Conservation (phyloP, 1,284 basidiomycete species). For the Leccinum angustisporum region DNA sequence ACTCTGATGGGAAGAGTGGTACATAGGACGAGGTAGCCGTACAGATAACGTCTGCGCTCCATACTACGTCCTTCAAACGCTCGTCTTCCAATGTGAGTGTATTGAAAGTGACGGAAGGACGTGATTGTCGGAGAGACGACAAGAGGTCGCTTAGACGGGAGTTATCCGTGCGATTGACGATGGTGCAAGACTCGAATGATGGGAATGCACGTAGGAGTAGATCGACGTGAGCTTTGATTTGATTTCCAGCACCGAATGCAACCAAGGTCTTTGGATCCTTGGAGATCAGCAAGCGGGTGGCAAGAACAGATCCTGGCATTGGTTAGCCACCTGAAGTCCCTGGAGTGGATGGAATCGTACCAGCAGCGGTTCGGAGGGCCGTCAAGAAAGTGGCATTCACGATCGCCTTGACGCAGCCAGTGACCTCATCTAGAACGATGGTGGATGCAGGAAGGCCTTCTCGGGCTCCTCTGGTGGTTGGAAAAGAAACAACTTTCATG, state of each 20-base stretch:
- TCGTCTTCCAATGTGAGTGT: conserved; percentile 18
- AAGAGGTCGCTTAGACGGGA: conserved; percentile 48
- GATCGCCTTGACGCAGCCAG: conserved; percentile 66
- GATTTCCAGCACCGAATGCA: conserved; percentile 76
- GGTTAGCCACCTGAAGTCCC: conserved; percentile 1
- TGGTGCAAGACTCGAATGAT: conserved; percentile 52
- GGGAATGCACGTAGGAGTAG: conserved; percentile 62
- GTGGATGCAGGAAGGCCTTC: conserved; percentile 76
- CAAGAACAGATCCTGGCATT: conserved; percentile 66
- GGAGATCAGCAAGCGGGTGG: conserved; percentile 54
- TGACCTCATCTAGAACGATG: conserved; percentile 69
- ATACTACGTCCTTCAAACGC: conserved; percentile 31
- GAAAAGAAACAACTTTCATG: conserved; percentile 75
- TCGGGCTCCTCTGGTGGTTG: conserved; percentile 39
- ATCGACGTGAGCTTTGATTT: conserved; percentile 63
- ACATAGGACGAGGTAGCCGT: conserved; percentile 75
- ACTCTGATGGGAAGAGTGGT: conserved; percentile 68
- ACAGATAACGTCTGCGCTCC: conserved; percentile 56
- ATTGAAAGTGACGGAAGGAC: conserved; percentile 41
- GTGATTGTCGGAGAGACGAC: conserved; percentile 38
- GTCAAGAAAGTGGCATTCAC: conserved; percentile 78
- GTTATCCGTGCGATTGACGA: conserved; percentile 66
- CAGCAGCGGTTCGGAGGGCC: conserved; percentile 78
- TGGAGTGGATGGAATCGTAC: conserved; percentile 38
- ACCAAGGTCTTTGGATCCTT: conserved; percentile 49